A percentile compares a stretch with the other conserved stretches of the same genome.
phyloP scores from a whole-genome alignment of 148 eudicot species.

The Simmondsia chinensis region DNA sequence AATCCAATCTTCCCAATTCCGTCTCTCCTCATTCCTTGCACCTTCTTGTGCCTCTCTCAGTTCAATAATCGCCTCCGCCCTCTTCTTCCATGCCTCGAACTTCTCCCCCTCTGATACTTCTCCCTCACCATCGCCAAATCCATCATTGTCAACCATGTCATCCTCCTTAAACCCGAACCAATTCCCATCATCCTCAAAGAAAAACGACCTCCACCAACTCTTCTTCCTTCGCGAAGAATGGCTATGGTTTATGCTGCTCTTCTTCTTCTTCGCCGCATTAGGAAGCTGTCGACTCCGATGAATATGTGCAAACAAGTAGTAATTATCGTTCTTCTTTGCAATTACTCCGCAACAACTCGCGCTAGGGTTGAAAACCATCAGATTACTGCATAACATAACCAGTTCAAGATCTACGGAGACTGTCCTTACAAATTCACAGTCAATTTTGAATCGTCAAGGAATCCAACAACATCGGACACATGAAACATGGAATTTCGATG shows the following conservation, averaged over 20 bases:
- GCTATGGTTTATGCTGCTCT: too few relatives aligned
- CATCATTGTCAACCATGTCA: slow-evolving; percentile 17
- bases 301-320: too few relatives aligned
- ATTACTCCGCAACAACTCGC: too few relatives aligned
- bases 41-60: slow-evolving; percentile 86
- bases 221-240: slow-evolving; percentile 29
- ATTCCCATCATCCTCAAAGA: slow-evolving; percentile 74
- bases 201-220: slow-evolving; percentile 85
- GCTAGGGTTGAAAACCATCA: too few relatives aligned
- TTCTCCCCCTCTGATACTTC: slow-evolving; percentile 50
- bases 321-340: too few relatives aligned
- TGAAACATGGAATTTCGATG: too few relatives aligned
- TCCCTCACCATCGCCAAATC: slow-evolving; percentile 15
- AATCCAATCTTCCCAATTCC: slow-evolving; percentile 98
- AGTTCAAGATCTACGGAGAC: too few relatives aligned
- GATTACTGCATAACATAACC: too few relatives aligned
- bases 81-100: slow-evolving; percentile 91
- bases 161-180: slow-evolving; percentile 87
- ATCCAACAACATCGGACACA: too few relatives aligned
- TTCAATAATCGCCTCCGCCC: slow-evolving; percentile 90
- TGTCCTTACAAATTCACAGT: too few relatives aligned
- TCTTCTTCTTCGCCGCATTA: slow-evolving; percentile 38
- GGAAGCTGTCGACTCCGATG: too few relatives aligned
- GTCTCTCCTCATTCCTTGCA: slow-evolving; percentile 64
- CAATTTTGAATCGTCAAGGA: too few relatives aligned